A percentile compares a stretch with the other conserved stretches of the same genome.
Evolutionary conservation across 2,329 filamentous ascomycete species (phyloP).

Genomic region (Trichoderma koningii): DNA sequence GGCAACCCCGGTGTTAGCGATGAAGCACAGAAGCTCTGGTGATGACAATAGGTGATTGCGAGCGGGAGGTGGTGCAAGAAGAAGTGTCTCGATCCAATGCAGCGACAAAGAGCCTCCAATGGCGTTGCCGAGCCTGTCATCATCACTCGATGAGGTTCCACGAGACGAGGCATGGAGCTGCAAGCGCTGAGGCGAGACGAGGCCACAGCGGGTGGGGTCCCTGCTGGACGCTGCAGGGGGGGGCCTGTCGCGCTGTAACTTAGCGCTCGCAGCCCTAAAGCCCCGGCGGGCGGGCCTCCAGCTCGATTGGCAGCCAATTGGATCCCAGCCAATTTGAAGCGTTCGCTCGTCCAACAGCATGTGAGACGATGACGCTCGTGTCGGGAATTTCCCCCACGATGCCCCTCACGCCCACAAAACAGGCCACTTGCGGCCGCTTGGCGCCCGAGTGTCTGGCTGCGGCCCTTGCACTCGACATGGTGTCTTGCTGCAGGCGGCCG

Average conservation of each 20-base stretch:
- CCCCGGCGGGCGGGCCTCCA: slow-evolving; percentile 5
- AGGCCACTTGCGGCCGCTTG: slow-evolving; percentile 22
- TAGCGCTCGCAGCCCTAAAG: slow-evolving; percentile 16
- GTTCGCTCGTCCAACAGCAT: slow-evolving; percentile 22
- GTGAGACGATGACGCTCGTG: slow-evolving; percentile 27
- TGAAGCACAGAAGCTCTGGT: not conserved
- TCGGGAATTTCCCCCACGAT: slow-evolving; percentile 27
- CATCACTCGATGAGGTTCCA: slow-evolving; percentile 24
- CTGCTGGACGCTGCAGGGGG: slow-evolving; percentile 23
- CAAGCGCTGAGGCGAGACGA: slow-evolving; percentile 12
- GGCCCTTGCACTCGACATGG: slow-evolving; percentile 13
- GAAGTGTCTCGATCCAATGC: not conserved
- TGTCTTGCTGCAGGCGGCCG: slow-evolving; percentile 15
- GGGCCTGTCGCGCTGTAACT: slow-evolving; percentile 24
- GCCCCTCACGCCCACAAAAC: slow-evolving; percentile 28
- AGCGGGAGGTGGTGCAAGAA: not conserved
- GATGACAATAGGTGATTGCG: not conserved
- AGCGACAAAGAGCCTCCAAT: not conserved
- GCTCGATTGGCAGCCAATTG: not conserved
- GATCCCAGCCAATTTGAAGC: slow-evolving; percentile 22
- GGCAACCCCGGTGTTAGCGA: not conserved
- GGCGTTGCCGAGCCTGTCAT: slow-evolving; percentile 13
- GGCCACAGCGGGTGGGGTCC: slow-evolving; percentile 26
- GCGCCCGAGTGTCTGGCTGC: slow-evolving; percentile 17
- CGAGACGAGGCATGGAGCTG: slow-evolving; percentile 7